Conservation (phyloP, 345 rosid species). For the Carallia pectinifolia region DNA sequence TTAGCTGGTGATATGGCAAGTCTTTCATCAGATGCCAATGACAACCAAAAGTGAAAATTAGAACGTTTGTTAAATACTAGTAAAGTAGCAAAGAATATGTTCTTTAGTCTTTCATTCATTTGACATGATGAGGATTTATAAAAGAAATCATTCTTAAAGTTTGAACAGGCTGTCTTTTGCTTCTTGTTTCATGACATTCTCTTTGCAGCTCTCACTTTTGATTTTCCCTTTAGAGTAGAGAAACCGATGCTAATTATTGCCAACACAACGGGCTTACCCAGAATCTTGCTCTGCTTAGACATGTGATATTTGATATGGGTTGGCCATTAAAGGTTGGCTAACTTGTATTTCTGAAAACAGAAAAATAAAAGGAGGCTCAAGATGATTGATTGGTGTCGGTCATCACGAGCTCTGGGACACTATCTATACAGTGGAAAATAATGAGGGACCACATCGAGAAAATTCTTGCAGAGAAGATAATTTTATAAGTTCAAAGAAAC, state of each 20-base stretch:
- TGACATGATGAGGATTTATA: conserved; percentile 5
- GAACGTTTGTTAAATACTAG: not conserved
- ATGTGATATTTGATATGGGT: too few species aligned
- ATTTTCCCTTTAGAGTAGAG: conserved; percentile 1
- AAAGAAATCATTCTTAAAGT: conserved; percentile 12
- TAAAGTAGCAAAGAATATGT: not conserved
- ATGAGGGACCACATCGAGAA: not conserved
- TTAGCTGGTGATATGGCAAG: too few species aligned
- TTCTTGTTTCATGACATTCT: conserved; percentile 27
- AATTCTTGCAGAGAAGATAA: too few species aligned
- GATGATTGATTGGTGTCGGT: too few species aligned
- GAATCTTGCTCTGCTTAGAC: not conserved
- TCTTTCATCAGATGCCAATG: too few species aligned
- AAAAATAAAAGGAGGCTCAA: too few species aligned
- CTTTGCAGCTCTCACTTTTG: conserved; percentile 27
- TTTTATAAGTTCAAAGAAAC: too few species aligned
- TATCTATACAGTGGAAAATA: too few species aligned
- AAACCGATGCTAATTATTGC: not conserved
- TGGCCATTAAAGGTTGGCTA: too few species aligned
- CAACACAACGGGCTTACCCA: not conserved
- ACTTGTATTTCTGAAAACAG: too few species aligned
- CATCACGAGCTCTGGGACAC: too few species aligned
- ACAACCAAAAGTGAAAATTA: not conserved
- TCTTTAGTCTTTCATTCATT: not conserved
- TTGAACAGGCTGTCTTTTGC: conserved; percentile 20